Percentiles rank a stretch among this genome's conserved stretches.
These are phyloP conservation scores for Ceratocystis destructans DNA, from an alignment of 2,329 filamentous ascomycete genomes.

Conservation along the genomic window DNA sequence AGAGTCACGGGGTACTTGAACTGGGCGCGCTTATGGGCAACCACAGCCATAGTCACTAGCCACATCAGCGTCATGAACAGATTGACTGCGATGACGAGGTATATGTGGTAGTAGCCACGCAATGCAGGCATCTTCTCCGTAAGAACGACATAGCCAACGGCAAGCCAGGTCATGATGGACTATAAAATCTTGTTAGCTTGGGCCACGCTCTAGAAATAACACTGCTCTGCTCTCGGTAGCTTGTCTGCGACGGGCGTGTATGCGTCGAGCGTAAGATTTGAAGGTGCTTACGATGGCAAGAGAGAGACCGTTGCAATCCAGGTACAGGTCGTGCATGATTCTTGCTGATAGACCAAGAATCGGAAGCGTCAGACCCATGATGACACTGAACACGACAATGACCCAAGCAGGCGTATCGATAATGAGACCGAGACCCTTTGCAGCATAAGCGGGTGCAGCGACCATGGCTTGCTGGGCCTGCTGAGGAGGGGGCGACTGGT, in stretches of 20 bases:
- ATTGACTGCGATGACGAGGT: conserved; percentile 33
- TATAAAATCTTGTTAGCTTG: conserved; percentile 21
- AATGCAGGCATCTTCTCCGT: conserved; percentile 29
- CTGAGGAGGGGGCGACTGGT: conserved; percentile 11
- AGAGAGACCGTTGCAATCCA: conserved; percentile 30
- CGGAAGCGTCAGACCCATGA: conserved; percentile 32
- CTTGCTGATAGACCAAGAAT: conserved; percentile 32
- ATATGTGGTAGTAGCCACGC: conserved; percentile 31
- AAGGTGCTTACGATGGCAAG: conserved; percentile 29
- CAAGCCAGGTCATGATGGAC: conserved; percentile 35
- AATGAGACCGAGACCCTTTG: conserved; percentile 21
- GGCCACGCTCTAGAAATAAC: too few species aligned
- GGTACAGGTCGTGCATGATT: conserved; percentile 31
- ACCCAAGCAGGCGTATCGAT: conserved; percentile 34
- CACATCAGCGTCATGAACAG: conserved; percentile 34
- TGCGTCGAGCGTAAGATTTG: background rate
- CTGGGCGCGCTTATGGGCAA: conserved; percentile 29
- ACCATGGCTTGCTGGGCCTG: background rate
- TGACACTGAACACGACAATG: conserved; percentile 29
- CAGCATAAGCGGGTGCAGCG: background rate
- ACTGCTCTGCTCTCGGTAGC: too few species aligned
- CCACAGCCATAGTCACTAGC: conserved; percentile 32
- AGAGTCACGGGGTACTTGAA: conserved; percentile 27
- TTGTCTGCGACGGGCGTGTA: too few species aligned
- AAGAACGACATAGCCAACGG: conserved; percentile 31